Base-by-base conservation (phyloP, 192 early-diverging fungal species). In the Coemansia sp. region DNA sequence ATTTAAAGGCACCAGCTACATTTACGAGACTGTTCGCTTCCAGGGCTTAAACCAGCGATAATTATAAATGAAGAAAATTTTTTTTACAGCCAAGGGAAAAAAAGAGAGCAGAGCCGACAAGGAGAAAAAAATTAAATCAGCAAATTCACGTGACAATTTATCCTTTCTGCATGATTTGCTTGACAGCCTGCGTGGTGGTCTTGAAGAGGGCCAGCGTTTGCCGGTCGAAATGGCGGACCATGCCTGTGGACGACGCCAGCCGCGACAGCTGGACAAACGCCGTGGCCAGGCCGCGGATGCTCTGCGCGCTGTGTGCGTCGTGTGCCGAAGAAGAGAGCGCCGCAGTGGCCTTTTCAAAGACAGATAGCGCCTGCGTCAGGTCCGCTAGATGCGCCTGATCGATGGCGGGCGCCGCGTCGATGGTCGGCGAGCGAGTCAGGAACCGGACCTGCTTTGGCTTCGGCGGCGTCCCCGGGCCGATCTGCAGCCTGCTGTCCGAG, bases 211-310 rank as follows among this genome's bases (percentile, higher is more conserved):
- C 71, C 25, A 79, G 71, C 23, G 68, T 61, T 14, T 65, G 62
- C 56, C 66, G 69, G 71, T 73, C 76, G 45, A 74, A 79, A 65
- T 79, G 76, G 54, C 58, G 69, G 61, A 79, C 71, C 57, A 79
- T 62, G 18, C 68, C 71, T 9, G 67, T 69, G 7, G 64, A 53
- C 11, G 76, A 79, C 16, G 76, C 73, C 20, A 71, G 61, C 23
- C 67, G 62, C 25, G 76, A 79, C 8, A 79, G 52, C 55, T 71
- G 71, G 19, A 74, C 65, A 55, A 79, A 79, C n/a, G 76, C 68
- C 2, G 71, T 61, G n/a, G 49, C 71, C 47, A 79, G 68, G 54
- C 56, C 55, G 16, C 60, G 59, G 29, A 65, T 55, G 24, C 57
- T 64, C 42, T 35, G 61, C 13, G 68, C 32, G 36, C 49, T 52